phyloP scores from a whole-genome alignment of 2,329 filamentous ascomycete genomes.

The Clarireedia homoeocarpa region DNA sequence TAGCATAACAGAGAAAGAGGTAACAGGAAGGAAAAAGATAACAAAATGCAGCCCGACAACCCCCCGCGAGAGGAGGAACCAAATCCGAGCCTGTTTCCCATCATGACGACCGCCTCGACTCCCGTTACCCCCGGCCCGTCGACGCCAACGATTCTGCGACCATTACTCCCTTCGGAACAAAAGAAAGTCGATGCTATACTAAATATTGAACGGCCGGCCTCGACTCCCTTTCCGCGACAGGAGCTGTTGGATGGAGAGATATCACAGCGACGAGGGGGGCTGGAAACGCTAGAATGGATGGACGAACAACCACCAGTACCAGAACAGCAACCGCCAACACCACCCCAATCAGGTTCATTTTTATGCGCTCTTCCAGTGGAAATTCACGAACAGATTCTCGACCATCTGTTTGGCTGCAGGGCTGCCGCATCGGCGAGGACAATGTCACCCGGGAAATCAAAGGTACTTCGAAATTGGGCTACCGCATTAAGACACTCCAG shows the following conservation, averaged over 20 bases:
- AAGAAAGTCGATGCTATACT: constrained; percentile 23
- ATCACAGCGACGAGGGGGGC: constrained; percentile 12
- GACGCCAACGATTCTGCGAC: constrained; percentile 24
- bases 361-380: constrained; percentile 50
- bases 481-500: constrained; percentile 59
- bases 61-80: constrained; percentile 16
- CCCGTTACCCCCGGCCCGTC: constrained; percentile 28
- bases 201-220: constrained; percentile 26
- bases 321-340: background rate
- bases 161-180: constrained; percentile 18
- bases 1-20: constrained; percentile 1
- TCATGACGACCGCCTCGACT: constrained; percentile 27
- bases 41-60: background rate
- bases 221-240: constrained; percentile 28
- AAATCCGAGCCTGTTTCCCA: constrained; percentile 15
- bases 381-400: constrained; percentile 64
- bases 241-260: constrained; percentile 24
- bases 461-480: constrained; percentile 51
- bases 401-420: constrained; percentile 62
- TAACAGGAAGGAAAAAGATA: background rate
- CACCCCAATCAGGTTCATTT: constrained; percentile 7
- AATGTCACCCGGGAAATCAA: constrained; percentile 43
- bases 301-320: background rate
- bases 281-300: background rate
- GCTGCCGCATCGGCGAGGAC: constrained; percentile 53